phyloP scores from a whole-genome alignment of 306 rosid species.

The Ochetophila trinervis region DNA sequence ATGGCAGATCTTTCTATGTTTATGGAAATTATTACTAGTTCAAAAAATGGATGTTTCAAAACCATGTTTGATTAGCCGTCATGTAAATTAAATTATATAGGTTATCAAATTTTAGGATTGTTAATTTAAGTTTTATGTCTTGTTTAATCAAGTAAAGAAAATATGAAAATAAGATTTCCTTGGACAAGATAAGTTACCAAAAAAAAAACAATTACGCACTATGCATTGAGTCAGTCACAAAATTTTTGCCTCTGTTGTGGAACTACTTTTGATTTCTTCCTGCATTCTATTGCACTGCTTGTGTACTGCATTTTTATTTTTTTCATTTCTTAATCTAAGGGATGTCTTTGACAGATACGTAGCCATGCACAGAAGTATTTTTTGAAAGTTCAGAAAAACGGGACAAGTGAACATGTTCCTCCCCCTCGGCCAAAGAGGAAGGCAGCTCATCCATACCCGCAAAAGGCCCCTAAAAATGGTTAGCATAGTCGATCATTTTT shows the following conservation, averaged over 20 bases:
- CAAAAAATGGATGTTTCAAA: too few species aligned
- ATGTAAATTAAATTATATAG: too few species aligned
- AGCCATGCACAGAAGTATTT: slow-evolving; percentile 98
- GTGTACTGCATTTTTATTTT: background rate
- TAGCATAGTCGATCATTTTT: slow-evolving; percentile 17
- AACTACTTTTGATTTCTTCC: background rate
- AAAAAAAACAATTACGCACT: too few species aligned
- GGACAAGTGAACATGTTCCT: slow-evolving; percentile 87
- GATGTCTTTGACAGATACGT: slow-evolving; percentile 58
- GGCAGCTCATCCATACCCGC: slow-evolving; percentile 95
- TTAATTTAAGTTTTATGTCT: too few species aligned
- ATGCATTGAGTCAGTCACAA: too few species aligned
- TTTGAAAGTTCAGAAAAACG: slow-evolving; percentile 88
- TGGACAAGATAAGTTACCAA: too few species aligned
- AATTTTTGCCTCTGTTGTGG: background rate
- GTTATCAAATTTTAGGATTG: too few species aligned
- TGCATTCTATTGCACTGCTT: background rate
- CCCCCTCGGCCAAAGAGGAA: slow-evolving; percentile 98
- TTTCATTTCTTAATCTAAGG: background rate
- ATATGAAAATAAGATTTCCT: too few species aligned
- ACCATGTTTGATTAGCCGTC: too few species aligned
- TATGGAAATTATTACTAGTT: background rate
- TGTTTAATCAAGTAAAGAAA: too few species aligned
- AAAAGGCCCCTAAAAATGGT: slow-evolving; percentile 83
- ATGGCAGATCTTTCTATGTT: background rate